phyloP scores from a whole-genome alignment of 1,139 yeast species.

The Kodamaea derodonti region DNA sequence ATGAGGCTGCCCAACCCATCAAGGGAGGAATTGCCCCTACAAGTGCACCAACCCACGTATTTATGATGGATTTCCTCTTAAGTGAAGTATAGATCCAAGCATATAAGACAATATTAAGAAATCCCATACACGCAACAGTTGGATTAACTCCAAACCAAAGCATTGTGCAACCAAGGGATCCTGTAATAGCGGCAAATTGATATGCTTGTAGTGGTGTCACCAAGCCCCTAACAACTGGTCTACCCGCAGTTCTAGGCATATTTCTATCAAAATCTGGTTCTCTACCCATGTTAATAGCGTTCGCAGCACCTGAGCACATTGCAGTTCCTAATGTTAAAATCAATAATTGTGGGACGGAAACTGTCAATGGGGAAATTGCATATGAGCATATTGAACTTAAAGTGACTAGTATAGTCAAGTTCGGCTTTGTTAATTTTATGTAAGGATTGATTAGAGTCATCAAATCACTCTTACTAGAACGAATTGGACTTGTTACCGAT shows the following conservation, averaged over 20 bases:
- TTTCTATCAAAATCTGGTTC: constrained; percentile 86
- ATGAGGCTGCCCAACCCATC: constrained; percentile 99
- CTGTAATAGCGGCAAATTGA: constrained; percentile 70
- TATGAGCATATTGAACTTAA: constrained; percentile 90
- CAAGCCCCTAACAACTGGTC: constrained; percentile 89
- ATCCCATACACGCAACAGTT: constrained; percentile 75
- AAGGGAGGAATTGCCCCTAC: constrained; percentile 98
- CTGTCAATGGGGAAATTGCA: constrained; percentile 83
- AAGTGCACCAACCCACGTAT: constrained; percentile 98
- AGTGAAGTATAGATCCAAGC: constrained; percentile 90
- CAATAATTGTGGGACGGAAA: constrained; percentile 63
- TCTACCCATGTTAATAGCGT: constrained; percentile 94
- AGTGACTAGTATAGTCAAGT: constrained; percentile 82
- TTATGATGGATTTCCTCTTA: constrained; percentile 76
- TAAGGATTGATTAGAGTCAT: constrained; percentile 52
- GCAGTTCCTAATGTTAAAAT: constrained; percentile 83
- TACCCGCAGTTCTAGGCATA: constrained; percentile 83
- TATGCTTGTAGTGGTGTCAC: constrained; percentile 76
- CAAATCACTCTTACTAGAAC: constrained; percentile 8
- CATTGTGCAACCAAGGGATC: constrained; percentile 64
- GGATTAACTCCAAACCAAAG: constrained; percentile 82
- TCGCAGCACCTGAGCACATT: constrained; percentile 88
- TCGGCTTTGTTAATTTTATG: constrained; percentile 81
- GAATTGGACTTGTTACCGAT: not conserved
- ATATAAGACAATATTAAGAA: constrained; percentile 72